Conservation (phyloP, 768 basidiomycete genomes). For the Collybia sp. region DNA sequence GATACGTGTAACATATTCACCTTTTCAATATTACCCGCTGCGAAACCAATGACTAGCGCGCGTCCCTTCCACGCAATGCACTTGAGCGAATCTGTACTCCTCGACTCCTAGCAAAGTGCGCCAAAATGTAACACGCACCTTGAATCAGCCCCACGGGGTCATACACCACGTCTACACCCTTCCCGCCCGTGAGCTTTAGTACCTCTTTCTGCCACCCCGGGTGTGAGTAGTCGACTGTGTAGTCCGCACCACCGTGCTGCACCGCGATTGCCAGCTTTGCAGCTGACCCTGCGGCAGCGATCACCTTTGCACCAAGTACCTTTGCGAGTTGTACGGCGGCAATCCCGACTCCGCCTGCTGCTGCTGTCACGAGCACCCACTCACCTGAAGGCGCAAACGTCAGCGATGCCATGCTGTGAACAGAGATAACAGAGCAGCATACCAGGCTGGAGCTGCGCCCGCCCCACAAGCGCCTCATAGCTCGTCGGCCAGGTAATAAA, state of each 20-base stretch:
- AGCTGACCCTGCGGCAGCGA: constrained; percentile 83
- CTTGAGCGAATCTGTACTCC: constrained; percentile 67
- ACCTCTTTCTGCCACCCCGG: constrained; percentile 90
- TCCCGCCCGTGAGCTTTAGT: constrained; percentile 72
- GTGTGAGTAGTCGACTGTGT: constrained; percentile 73
- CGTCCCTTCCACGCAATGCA: constrained; percentile 95
- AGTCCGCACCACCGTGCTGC: constrained; percentile 77
- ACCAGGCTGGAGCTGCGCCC: constrained; percentile 79
- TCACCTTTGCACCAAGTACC: constrained; percentile 91
- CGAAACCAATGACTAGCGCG: constrained; percentile 91
- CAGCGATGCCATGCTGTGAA: background rate
- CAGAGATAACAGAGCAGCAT: constrained; percentile 8
- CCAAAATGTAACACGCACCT: constrained; percentile 29
- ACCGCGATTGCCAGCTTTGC: constrained; percentile 79
- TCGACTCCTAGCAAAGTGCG: background rate
- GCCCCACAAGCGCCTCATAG: constrained; percentile 85
- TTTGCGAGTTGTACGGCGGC: constrained; percentile 92
- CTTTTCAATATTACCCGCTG: constrained; percentile 81
- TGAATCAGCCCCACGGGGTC: constrained; percentile 83
- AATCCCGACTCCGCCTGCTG: constrained; percentile 94
- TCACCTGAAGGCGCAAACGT: constrained; percentile 49
- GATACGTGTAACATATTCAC: constrained; percentile 25
- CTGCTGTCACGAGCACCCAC: constrained; percentile 90
- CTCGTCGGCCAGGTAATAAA: constrained; percentile 91
- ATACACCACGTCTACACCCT: constrained; percentile 83